Percentiles rank a stretch among this genome's conserved stretches.
These are phyloP conservation scores for Chaetomium tenue DNA, from an alignment of 495 filamentous ascomycete genomes.

Conservation along the genomic window DNA sequence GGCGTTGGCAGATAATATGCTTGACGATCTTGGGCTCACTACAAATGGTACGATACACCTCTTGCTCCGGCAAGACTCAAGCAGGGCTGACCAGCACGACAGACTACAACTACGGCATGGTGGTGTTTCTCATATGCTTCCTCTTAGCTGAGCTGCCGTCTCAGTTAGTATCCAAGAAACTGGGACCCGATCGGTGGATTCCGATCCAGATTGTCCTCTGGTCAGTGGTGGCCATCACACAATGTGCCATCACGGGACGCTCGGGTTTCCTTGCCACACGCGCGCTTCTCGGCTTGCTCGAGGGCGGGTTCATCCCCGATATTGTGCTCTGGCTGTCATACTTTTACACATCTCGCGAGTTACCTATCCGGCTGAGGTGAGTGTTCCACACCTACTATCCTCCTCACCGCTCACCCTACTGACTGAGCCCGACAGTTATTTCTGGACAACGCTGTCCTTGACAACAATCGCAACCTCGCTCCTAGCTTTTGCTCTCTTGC, in stretches of 20 bases:
- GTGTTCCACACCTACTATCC: background rate
- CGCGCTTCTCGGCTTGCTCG: constrained; percentile 59
- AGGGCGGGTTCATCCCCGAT: constrained; percentile 61
- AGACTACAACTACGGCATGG: constrained; percentile 72
- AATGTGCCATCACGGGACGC: constrained; percentile 59
- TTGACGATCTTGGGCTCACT: constrained; percentile 52
- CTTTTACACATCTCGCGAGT: constrained; percentile 66
- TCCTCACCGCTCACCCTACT: background rate
- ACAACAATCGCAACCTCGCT: constrained; percentile 54
- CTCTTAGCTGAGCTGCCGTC: constrained; percentile 71
- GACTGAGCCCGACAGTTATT: constrained; percentile 37
- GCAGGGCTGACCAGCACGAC: constrained; percentile 7
- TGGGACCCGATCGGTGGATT: constrained; percentile 77
- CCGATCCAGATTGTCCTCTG: constrained; percentile 75
- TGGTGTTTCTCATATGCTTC: constrained; percentile 67
- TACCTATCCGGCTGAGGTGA: constrained; percentile 62
- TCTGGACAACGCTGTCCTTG: constrained; percentile 55
- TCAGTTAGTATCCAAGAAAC: constrained; percentile 70
- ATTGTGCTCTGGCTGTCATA: constrained; percentile 65
- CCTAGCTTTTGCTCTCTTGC: constrained; percentile 52
- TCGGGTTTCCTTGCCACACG: constrained; percentile 59
- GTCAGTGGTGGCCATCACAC: constrained; percentile 67
- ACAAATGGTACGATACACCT: constrained; percentile 53
- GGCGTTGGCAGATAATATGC: constrained; percentile 55
- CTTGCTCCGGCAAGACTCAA: background rate